Evolutionary conservation across 129 eudicot species (phyloP).

Genomic region (Pseudognaphalium luteoalbum): DNA sequence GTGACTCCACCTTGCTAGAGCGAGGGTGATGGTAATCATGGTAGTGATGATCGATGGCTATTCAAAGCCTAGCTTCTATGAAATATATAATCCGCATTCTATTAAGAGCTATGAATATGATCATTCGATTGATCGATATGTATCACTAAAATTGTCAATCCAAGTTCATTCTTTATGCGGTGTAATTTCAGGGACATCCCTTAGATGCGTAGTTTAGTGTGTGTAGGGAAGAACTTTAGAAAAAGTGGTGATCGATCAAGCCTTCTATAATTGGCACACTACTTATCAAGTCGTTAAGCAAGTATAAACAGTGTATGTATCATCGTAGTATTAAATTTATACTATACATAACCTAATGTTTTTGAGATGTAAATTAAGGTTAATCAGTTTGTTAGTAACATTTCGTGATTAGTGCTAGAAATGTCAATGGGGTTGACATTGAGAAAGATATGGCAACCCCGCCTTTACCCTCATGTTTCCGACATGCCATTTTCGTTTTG

Average conservation of each 20-base stretch:
- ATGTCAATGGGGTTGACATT: neutral
- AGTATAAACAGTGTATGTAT: too few species aligned
- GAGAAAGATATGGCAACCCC: neutral
- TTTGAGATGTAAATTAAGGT: too few species aligned
- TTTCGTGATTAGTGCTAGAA: neutral
- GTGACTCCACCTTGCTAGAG: slow-evolving; percentile 47
- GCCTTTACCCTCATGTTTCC: neutral
- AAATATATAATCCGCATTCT: neutral
- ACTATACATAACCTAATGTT: too few species aligned
- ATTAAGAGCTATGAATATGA: slow-evolving; percentile 19
- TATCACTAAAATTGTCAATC: too few species aligned
- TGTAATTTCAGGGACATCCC: too few species aligned
- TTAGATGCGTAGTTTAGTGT: too few species aligned
- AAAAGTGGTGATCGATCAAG: too few species aligned
- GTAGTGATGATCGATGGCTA: neutral
- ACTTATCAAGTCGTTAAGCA: too few species aligned
- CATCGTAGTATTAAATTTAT: too few species aligned
- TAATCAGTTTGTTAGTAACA: neutral
- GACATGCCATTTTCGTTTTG: neutral
- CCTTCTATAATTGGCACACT: too few species aligned
- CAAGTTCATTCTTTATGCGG: too few species aligned
- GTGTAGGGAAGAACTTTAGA: too few species aligned
- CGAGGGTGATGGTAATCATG: neutral
- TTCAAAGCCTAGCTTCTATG: neutral
- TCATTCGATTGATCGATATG: neutral